Conservation (phyloP, 1,284 basidiomycete genomes). For the Moesziomyces sp. region DNA sequence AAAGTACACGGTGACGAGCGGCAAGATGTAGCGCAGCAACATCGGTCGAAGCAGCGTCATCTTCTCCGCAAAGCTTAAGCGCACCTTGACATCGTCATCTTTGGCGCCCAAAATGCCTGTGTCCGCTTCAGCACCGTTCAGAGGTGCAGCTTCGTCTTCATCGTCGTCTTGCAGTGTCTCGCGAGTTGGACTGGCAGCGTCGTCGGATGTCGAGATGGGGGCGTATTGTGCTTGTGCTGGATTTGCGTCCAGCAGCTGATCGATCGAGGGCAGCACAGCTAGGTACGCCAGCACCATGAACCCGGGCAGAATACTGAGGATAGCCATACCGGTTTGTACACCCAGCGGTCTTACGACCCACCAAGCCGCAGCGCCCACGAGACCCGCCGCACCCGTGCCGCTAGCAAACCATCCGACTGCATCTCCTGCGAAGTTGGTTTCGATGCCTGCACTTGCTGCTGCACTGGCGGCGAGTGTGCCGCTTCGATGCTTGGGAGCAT, state of each 20-base stretch:
- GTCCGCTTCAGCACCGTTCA: constrained; percentile 4
- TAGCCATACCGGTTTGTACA: constrained; percentile 81
- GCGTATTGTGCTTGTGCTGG: constrained; percentile 9
- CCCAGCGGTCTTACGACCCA: constrained; percentile 90
- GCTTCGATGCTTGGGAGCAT: constrained; percentile 25
- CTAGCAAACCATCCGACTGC: constrained; percentile 69
- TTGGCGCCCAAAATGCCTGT: too few species aligned
- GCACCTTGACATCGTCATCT: constrained; percentile 5
- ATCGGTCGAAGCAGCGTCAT: constrained; percentile 60
- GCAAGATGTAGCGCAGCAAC: constrained; percentile 61
- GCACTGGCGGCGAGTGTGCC: constrained; percentile 8
- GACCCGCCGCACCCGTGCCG: constrained; percentile 92
- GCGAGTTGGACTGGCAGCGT: not conserved
- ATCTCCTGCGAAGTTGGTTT: constrained; percentile 45
- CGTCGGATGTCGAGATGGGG: constrained; percentile 22
- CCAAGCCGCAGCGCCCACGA: constrained; percentile 92
- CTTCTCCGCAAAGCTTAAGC: constrained; percentile 57
- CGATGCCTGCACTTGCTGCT: constrained; percentile 4
- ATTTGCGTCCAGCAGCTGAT: constrained; percentile 11
- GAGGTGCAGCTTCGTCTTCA: not conserved
- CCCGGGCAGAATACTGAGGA: constrained; percentile 54
- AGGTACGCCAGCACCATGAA: constrained; percentile 59
- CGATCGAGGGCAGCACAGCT: constrained; percentile 38
- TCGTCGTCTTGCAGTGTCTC: not conserved
- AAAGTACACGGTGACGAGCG: constrained; percentile 64